phyloP scores from a whole-genome alignment of 192 early-diverging fungal species.

The Mortierella antarctica region DNA sequence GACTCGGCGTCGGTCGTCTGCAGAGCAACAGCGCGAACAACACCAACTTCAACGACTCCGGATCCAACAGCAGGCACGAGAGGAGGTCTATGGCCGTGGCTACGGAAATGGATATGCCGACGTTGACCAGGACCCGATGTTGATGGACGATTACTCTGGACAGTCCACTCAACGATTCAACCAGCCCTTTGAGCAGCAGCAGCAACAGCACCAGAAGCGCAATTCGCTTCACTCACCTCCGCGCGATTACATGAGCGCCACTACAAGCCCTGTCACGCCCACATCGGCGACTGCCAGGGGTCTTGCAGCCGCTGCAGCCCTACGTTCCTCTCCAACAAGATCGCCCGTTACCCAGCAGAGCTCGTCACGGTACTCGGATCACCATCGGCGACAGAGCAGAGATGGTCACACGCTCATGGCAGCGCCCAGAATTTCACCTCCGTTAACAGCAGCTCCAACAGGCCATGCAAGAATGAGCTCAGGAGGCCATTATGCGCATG shows the following conservation, averaged over 20 bases:
- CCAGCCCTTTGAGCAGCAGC: not conserved
- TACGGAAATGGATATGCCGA: conserved; percentile 16
- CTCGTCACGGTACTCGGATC: conserved; percentile 13
- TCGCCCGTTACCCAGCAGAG: too few relatives aligned
- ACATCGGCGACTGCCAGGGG: too few relatives aligned
- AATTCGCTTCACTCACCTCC: conserved; percentile 6
- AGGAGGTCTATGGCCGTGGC: conserved; percentile 27
- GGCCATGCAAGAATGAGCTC: too few relatives aligned
- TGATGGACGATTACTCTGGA: conserved; percentile 1
- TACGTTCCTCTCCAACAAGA: conserved; percentile 16
- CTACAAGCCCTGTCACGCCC: not conserved
- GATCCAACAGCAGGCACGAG: conserved; percentile 26
- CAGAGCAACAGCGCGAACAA: conserved; percentile 22
- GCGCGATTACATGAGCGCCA: conserved; percentile 17
- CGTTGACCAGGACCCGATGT: not conserved
- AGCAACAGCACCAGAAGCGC: conserved; percentile 1
- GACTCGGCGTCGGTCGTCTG: not conserved
- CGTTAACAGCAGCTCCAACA: conserved; percentile 1
- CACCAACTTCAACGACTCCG: conserved; percentile 21
- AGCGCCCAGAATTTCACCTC: conserved; percentile 28
- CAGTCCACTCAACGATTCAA: too few relatives aligned
- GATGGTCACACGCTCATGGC: conserved; percentile 30
- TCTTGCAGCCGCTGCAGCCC: not conserved
- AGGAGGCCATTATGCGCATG: not conserved
- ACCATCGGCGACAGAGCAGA: conserved; percentile 26